These are phyloP conservation scores for Clohesyomyces aquaticus DNA, from an alignment of 495 filamentous ascomycete species.

Conservation along the genomic window DNA sequence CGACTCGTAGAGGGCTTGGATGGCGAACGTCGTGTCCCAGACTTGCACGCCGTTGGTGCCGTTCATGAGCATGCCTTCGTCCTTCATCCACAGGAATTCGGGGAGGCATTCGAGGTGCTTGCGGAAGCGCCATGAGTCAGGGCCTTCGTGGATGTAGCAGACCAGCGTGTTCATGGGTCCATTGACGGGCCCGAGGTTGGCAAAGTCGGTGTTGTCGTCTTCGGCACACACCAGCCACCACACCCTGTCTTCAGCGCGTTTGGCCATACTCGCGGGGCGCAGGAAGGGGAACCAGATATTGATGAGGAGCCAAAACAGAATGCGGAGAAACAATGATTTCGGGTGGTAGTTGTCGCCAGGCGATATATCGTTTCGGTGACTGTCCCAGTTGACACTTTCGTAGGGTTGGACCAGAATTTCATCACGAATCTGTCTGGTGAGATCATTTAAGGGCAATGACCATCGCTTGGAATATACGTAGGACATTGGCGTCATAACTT, in stretches of 20 bases:
- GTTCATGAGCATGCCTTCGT: conserved; percentile 91
- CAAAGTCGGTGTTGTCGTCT: conserved; percentile 87
- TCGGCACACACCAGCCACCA: conserved; percentile 82
- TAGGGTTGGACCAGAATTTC: conserved; percentile 86
- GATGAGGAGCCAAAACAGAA: conserved; percentile 73
- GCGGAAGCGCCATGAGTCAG: conserved; percentile 72
- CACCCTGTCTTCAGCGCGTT: conserved; percentile 73
- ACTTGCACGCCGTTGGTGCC: conserved; percentile 96
- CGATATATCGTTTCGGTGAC: conserved; percentile 81
- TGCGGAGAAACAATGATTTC: conserved; percentile 79
- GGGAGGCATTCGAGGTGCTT: conserved; percentile 78
- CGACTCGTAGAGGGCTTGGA: conserved; percentile 78
- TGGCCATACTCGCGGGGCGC: conserved; percentile 59
- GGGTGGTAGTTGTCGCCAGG: conserved; percentile 87
- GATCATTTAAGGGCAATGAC: conserved; percentile 68
- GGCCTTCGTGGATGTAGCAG: conserved; percentile 82
- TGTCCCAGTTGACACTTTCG: conserved; percentile 72
- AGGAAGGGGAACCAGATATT: conserved; percentile 78
- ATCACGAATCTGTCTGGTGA: conserved; percentile 72
- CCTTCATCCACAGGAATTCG: conserved; percentile 90
- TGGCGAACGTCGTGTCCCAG: conserved; percentile 92
- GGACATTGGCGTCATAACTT: conserved; percentile 90
- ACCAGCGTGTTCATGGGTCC: conserved; percentile 82
- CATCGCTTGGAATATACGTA: conserved; percentile 83
- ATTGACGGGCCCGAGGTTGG: conserved; percentile 86